A percentile compares a stretch with the other conserved stretches of the same genome.
These are phyloP conservation scores for Boletus subcaerulescens DNA, from an alignment of 768 basidiomycete species.

Conservation along the genomic window DNA sequence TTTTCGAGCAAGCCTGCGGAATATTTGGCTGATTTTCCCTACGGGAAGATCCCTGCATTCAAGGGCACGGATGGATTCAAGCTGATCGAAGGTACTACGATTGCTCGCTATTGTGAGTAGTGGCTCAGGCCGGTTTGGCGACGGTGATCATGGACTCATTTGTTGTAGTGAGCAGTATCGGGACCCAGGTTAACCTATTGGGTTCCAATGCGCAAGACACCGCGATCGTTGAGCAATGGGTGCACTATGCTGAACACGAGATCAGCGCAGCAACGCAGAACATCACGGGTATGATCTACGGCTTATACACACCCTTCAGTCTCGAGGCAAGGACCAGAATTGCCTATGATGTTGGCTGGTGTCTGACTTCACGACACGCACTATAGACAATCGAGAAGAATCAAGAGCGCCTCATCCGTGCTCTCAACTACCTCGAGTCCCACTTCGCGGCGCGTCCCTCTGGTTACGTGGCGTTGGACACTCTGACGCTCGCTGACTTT, in stretches of 20 bases:
- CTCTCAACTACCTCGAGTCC: constrained; percentile 14
- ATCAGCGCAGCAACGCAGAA: constrained; percentile 2
- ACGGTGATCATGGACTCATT: background rate
- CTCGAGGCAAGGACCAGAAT: background rate
- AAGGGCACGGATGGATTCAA: constrained; percentile 19
- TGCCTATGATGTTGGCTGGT: background rate
- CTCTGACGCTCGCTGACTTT: constrained; percentile 18
- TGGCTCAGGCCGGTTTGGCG: no score
- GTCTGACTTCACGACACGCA: background rate
- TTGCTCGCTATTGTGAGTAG: constrained; percentile 22
- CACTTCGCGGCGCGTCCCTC: constrained; percentile 7
- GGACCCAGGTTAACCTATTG: constrained; percentile 6
- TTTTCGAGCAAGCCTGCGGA: constrained; percentile 11
- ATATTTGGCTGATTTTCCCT: constrained; percentile 16
- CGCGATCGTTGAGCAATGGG: constrained; percentile 11
- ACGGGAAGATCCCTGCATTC: constrained; percentile 24
- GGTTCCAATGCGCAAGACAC: constrained; percentile 11
- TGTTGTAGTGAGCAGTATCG: constrained; percentile 13
- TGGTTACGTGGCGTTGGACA: constrained; percentile 13
- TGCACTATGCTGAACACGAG: constrained; percentile 13
- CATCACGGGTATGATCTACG: constrained; percentile 1
- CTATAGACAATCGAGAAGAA: background rate
- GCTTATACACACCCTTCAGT: background rate
- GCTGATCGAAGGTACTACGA: constrained; percentile 18
- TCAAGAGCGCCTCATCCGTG: background rate